A percentile compares a stretch with the other conserved stretches of the same genome.
Evolutionary conservation across 2,329 filamentous ascomycete species (phyloP).

Genomic region (Zelopaecilomyces penicillatus): DNA sequence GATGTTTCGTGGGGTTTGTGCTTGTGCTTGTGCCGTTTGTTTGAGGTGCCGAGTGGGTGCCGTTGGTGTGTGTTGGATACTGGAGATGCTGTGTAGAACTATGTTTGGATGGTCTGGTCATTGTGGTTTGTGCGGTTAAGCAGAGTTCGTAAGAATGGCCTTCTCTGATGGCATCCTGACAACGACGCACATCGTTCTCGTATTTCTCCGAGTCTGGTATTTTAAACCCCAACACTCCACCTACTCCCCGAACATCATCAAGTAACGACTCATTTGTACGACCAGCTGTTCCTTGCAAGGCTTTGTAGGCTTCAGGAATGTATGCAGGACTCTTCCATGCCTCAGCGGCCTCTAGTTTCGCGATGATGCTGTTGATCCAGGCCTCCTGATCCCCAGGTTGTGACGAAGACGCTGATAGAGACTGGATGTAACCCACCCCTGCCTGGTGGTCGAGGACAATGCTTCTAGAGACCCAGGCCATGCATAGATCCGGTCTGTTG

Average conservation of each 20-base stretch:
- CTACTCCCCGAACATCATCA: slow-evolving; percentile 5
- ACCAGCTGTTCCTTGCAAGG: slow-evolving; percentile 1
- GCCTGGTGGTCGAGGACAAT: slow-evolving; percentile 67
- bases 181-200: slow-evolving; percentile 56
- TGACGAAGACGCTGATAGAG: slow-evolving; percentile 18
- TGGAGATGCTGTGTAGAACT: slow-evolving; percentile 26
- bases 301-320: slow-evolving; percentile 4
- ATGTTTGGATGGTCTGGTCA: slow-evolving; percentile 41
- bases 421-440: slow-evolving; percentile 56
- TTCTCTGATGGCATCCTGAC: slow-evolving; percentile 62
- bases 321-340: slow-evolving; percentile 21
- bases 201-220: slow-evolving; percentile 45
- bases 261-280: slow-evolving; percentile 13
- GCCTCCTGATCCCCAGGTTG: slow-evolving; percentile 7
- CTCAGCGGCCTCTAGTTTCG: slow-evolving; percentile 23
- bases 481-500: slow-evolving; percentile 59
- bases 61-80: background rate
- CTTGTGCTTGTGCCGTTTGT: background rate
- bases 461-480: slow-evolving; percentile 69
- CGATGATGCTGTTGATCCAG: slow-evolving; percentile 24
- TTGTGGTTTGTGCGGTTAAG: slow-evolving; percentile 65
- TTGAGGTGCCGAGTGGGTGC: background rate
- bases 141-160: slow-evolving; percentile 84
- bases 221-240: slow-evolving; percentile 21
- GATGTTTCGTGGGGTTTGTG: background rate